phyloP scores from a whole-genome alignment of 1,139 yeast species.

The Kodamaea suecica region DNA sequence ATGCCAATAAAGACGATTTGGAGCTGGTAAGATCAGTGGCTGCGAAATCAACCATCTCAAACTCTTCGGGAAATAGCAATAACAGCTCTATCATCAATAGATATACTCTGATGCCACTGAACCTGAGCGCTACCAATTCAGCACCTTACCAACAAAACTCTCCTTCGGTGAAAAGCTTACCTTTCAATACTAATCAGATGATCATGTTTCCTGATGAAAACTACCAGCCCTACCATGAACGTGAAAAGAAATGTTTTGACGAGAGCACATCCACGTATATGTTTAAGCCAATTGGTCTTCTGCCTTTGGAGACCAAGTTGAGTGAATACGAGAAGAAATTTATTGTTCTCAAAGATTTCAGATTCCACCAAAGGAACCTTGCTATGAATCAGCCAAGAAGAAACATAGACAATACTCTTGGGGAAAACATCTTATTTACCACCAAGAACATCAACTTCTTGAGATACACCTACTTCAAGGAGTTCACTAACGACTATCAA shows the following conservation, averaged over 20 bases:
- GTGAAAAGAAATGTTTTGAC: slow-evolving; percentile 18
- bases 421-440: slow-evolving; percentile 16
- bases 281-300: slow-evolving; percentile 9
- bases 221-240: slow-evolving; percentile 8
- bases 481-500: slow-evolving; percentile 15
- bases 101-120: background rate
- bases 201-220: slow-evolving; percentile 9
- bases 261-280: slow-evolving; percentile 14
- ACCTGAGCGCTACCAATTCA: background rate
- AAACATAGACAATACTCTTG: too few species aligned
- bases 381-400: slow-evolving; percentile 16
- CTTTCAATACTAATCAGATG: slow-evolving; percentile 10
- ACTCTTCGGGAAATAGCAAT: background rate
- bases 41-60: background rate
- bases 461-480: slow-evolving; percentile 28
- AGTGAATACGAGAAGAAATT: slow-evolving; percentile 18
- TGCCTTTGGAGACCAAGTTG: slow-evolving; percentile 17
- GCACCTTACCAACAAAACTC: slow-evolving; percentile 1
- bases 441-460: slow-evolving; percentile 21
- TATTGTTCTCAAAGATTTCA: slow-evolving; percentile 12
- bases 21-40: background rate
- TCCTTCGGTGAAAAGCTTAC: slow-evolving; percentile 6
- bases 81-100: background rate
- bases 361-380: slow-evolving; percentile 19
- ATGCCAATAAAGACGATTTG: too few species aligned